Conservation (phyloP, 2,329 filamentous ascomycete species). For the Biscogniauxia mediterranea region DNA sequence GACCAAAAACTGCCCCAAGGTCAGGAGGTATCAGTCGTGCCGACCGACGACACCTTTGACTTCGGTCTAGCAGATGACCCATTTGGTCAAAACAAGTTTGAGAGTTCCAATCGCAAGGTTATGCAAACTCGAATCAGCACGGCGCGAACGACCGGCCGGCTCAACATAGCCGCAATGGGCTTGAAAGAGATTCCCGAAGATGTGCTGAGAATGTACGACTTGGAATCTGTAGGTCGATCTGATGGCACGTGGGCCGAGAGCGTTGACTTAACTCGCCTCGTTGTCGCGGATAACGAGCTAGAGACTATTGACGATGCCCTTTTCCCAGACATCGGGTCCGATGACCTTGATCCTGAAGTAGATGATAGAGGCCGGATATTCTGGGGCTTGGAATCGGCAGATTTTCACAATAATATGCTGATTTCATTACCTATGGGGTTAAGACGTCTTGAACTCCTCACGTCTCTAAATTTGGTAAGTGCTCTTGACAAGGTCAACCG, state of each 20-base stretch:
- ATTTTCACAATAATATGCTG: conserved; percentile 83
- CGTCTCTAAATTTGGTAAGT: conserved; percentile 75
- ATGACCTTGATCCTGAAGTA: conserved; percentile 61
- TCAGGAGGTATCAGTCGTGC: conserved; percentile 40
- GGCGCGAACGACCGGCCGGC: conserved; percentile 72
- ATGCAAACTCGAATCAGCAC: conserved; percentile 69
- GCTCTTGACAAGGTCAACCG: neutral
- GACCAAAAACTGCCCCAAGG: conserved; percentile 20
- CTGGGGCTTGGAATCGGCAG: conserved; percentile 74
- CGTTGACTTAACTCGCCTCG: conserved; percentile 79
- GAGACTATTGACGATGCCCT: conserved; percentile 68
- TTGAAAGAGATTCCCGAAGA: conserved; percentile 77
- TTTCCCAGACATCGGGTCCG: conserved; percentile 71
- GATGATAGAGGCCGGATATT: conserved; percentile 73
- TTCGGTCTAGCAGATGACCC: conserved; percentile 63
- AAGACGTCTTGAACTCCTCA: conserved; percentile 69
- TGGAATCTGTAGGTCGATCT: conserved; percentile 62
- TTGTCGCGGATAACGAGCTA: conserved; percentile 88
- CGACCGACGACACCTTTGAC: conserved; percentile 52
- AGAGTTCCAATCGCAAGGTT: conserved; percentile 61
- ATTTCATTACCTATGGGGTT: conserved; percentile 72
- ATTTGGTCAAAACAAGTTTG: conserved; percentile 64
- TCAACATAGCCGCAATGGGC: conserved; percentile 86
- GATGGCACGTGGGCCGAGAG: conserved; percentile 83
- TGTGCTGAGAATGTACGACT: conserved; percentile 87